Evolutionary conservation across 2,329 filamentous ascomycete species (phyloP).

Genomic region (Fonsecaea monophora): DNA sequence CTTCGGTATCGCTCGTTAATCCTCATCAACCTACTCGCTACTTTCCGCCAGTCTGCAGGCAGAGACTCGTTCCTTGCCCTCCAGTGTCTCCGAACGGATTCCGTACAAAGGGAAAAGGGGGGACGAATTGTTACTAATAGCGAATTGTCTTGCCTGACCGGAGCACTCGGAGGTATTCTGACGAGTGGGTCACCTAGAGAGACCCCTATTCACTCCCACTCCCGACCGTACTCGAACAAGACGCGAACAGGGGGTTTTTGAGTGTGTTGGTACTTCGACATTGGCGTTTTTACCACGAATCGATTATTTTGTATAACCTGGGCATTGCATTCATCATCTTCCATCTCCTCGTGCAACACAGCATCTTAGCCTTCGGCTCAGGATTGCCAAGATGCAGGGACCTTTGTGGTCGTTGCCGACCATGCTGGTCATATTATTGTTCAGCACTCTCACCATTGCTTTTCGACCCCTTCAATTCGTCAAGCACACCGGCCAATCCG

Average conservation of each 20-base stretch:
- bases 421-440: constrained; percentile 22
- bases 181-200: neutral
- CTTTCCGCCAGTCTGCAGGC: neutral
- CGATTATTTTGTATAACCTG: neutral
- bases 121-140: neutral
- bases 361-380: neutral
- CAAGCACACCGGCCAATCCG: constrained; percentile 39
- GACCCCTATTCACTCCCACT: neutral
- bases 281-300: neutral
- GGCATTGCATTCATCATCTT: neutral
- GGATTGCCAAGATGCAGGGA: constrained; percentile 17
- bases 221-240: neutral
- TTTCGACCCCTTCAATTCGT: constrained; percentile 42
- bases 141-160: neutral
- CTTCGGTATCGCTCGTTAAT: neutral
- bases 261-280: neutral
- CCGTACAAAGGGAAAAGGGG: neutral
- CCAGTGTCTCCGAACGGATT: neutral
- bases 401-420: constrained; percentile 18
- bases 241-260: neutral
- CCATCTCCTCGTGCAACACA: neutral
- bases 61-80: neutral
- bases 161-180: neutral
- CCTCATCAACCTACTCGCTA: neutral
- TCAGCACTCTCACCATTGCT: constrained; percentile 29